Evolutionary conservation across 2,329 filamentous ascomycete genomes (phyloP), one percentile per base, ranked within the genome.

Genomic region (Cryphonectria naterciae): DNA sequence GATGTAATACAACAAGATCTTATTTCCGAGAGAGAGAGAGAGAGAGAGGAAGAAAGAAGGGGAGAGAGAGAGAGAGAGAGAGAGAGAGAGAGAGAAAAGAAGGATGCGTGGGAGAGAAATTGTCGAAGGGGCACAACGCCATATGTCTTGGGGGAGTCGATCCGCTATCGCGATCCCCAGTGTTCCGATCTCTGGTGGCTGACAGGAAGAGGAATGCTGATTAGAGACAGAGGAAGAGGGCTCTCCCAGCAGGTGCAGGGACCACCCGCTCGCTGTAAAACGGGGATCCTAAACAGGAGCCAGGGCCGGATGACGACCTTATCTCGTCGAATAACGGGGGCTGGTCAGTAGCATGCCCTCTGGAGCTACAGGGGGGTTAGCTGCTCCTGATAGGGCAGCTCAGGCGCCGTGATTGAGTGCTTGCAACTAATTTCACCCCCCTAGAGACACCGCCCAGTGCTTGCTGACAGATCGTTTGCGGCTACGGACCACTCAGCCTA

Each of bases 251-350:
- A 58, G 13, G 25, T 37, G 28, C 58, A 60, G 25, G 56, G 56
- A 35, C 56, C 17, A 46, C 63, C 41, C 19, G 13, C 43, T 54
- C 64, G 11, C 35, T 58, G 49, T 56, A 62, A 6, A n/a, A 25
- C 8, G n/a, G 37, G n/a, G n/a, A 7, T 2, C 25, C 19, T 17
- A 28, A 39, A 39, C 41, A 28, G n/a, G 61, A 41, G 41, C 61
- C n/a, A 32, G 37, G 66, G 61, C 66, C 66, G 54, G 67, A 39
- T 41, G 41, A 62, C 62, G 68, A 46, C 54, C 70, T 72, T 72
- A 72, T 72, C 71, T 68, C 58, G 43, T 28, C 46, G 41, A 68
- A 70, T 66, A 49, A 39, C 19, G 61, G 68, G 65, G 71, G 71
- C 71, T 72, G 68, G 68, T 71, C 63, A 68, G 61, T 49, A 56